A percentile compares a stretch with the other conserved stretches of the same genome.
These are phyloP conservation scores for Calonectria pauciramosa DNA, from an alignment of 2,329 filamentous ascomycete species.

Conservation along the genomic window DNA sequence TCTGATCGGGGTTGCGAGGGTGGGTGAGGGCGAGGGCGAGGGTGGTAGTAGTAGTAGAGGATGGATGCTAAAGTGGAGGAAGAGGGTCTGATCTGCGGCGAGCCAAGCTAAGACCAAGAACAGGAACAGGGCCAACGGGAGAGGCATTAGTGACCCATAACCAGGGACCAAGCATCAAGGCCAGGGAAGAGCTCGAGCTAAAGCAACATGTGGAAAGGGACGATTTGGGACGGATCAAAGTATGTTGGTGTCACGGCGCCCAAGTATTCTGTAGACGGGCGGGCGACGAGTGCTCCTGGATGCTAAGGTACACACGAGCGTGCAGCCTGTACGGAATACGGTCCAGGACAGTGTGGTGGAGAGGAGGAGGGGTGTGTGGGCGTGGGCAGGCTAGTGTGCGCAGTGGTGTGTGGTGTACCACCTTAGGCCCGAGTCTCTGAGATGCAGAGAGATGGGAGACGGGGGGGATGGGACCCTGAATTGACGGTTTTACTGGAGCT, in stretches of 20 bases:
- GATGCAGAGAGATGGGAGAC: conserved; percentile 13
- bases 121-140: conserved; percentile 11
- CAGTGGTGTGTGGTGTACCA: not conserved
- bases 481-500: conserved; percentile 41
- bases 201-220: conserved; percentile 20
- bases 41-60: not conserved
- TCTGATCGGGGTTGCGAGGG: not conserved
- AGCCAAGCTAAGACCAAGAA: conserved; percentile 11
- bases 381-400: not conserved
- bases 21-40: not conserved
- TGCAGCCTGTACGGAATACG: not conserved
- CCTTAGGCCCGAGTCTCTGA: conserved; percentile 3
- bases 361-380: not conserved
- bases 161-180: conserved; percentile 3
- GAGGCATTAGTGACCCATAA: conserved; percentile 1
- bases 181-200: not conserved
- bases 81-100: conserved; percentile 2
- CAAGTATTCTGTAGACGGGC: conserved; percentile 3
- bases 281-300: conserved; percentile 6
- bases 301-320: not conserved
- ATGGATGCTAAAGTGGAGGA: conserved; percentile 13
- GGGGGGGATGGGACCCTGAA: conserved; percentile 41
- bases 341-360: not conserved
- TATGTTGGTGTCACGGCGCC: conserved; percentile 5
- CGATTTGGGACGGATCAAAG: conserved; percentile 7